Base-by-base conservation (phyloP, 2,329 filamentous ascomycete species). In the Anthostomella pinea region DNA sequence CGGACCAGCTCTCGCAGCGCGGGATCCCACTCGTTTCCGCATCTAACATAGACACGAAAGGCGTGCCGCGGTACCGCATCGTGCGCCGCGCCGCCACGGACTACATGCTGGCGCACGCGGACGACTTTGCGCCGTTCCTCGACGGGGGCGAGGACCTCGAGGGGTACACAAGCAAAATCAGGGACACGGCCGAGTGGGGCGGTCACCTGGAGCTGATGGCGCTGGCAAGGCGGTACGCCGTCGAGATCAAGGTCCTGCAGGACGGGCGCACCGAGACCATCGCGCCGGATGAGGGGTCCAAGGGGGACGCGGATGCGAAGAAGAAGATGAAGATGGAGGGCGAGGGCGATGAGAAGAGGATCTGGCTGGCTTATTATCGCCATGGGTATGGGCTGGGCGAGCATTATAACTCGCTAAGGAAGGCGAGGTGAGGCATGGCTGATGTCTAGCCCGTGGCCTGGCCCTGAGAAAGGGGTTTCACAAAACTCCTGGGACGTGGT, bases 301-400 rank as follows among this genome's bases (percentile, higher is more conserved):
- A 53, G 6, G 62, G 51, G 11, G 58, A 63, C 18, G 65, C 63
- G 4, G 64, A 63, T 13, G 56, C 58, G n/a, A 56, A 68, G 33
- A 69, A 66, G 15, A 59, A 32, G 31, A 8, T 7, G 30, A 7
- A 22, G 28, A 9, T 11, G 63, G 35, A 69, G 66, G 48, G n/a
- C n/a, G 22, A 6, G 13, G 18, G 16, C 3, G 40, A 23, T 6
- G 26, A 35, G 4, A 76, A 76, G 51, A 78, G 77, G 49, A 74
- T 95, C 33, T 97, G 93, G 91, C 63, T 98, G 63, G 91, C 89
- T 22, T 98, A 97, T 64, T 97, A 97, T 64, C 77, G 86, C 53
- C 89, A 96, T 67, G 87, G 87, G 31, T 97, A 94, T 62, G 91
- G 91, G 2, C 69, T 98, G 32, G 93, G 93, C 9, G 93, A 97